These are phyloP conservation scores for Phytophthora boehmeriae DNA, from an alignment of 352 stramenopile species.

Conservation along the genomic window DNA sequence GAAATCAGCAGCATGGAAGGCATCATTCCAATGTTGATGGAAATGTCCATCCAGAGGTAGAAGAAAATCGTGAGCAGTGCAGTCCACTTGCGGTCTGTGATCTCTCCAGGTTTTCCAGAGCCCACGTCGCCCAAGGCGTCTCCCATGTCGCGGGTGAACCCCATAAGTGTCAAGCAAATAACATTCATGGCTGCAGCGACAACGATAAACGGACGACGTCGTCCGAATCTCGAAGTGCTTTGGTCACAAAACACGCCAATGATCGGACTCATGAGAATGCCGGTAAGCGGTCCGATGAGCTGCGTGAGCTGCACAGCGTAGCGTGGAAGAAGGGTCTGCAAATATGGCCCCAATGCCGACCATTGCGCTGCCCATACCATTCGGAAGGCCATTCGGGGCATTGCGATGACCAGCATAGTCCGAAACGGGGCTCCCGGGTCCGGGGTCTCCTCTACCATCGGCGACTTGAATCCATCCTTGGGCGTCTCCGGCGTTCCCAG, in stretches of 20 bases:
- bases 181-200: slow-evolving; percentile 36
- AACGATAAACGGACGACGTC: slow-evolving; percentile 47
- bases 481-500: slow-evolving; percentile 29
- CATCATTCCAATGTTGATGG: slow-evolving; percentile 57
- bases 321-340: slow-evolving; percentile 48
- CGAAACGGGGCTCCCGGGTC: slow-evolving; percentile 27
- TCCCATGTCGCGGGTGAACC: slow-evolving; percentile 51
- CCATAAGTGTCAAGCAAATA: slow-evolving; percentile 63
- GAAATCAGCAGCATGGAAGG: slow-evolving; percentile 54
- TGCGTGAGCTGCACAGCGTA: slow-evolving; percentile 63
- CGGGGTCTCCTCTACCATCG: slow-evolving; percentile 24
- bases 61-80: slow-evolving; percentile 57
- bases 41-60: slow-evolving; percentile 73
- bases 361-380: slow-evolving; percentile 71
- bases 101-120: slow-evolving; percentile 26
- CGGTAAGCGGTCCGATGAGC: slow-evolving; percentile 51
- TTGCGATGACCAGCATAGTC: slow-evolving; percentile 50
- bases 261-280: slow-evolving; percentile 54
- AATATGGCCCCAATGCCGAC: slow-evolving; percentile 59
- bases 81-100: slow-evolving; percentile 52
- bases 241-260: slow-evolving; percentile 52
- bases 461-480: slow-evolving; percentile 31
- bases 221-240: slow-evolving; percentile 39
- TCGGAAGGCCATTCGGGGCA: slow-evolving; percentile 59
- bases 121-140: slow-evolving; percentile 48